Base-by-base conservation (phyloP, 2,329 filamentous ascomycete genomes). In the Talaromyces atroroseus region DNA sequence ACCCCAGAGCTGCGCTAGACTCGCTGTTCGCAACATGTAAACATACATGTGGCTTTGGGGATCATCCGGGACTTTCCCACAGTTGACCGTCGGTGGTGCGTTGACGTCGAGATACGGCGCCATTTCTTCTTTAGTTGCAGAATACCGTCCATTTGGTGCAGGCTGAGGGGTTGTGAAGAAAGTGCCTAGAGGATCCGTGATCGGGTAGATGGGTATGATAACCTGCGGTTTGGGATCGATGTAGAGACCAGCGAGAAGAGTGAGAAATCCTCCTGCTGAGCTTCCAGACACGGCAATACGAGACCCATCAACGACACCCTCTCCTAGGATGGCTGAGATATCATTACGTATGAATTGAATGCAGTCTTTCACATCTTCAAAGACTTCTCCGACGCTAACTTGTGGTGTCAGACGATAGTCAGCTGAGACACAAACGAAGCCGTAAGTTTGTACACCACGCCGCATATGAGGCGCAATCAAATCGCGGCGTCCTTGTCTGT, bases 171-270 rank as follows among this genome's bases (percentile, higher is more conserved):
- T 52, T 45, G 50, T 52, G 50, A 52, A 45, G 40, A 52, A 52
- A n/a, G 26, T 34, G 34, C 50, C 40, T 7, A 45, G n/a, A n/a
- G 40, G 50, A 29, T 46, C 50, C 23, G 50, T 52, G 34, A 52
- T 52, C 34, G 50, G 38, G 10, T 52, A 52, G 36, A 52, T 52
- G 18, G 40, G 50, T 21, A 52, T 52, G 38, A 52, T 52, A 32
- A 52, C 40, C 5, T 52, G n/a, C 36, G 38, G 50, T 23, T 52
- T 52, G 26, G 50, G 50, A 12, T 52, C 24, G 24, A 52, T 34
- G 38, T 52, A 52, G 24, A 52, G 38, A 11, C 50, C 50, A 5
- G 50, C 50, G 10, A 52, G 50, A 32, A 52, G 50, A 16, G 50
- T 42, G 23, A 52, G 50, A 45, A 52, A 52, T 3, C 50, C 50